Conservation (phyloP, 345 rosid species). For the Eucalyptus grandis region DNA sequence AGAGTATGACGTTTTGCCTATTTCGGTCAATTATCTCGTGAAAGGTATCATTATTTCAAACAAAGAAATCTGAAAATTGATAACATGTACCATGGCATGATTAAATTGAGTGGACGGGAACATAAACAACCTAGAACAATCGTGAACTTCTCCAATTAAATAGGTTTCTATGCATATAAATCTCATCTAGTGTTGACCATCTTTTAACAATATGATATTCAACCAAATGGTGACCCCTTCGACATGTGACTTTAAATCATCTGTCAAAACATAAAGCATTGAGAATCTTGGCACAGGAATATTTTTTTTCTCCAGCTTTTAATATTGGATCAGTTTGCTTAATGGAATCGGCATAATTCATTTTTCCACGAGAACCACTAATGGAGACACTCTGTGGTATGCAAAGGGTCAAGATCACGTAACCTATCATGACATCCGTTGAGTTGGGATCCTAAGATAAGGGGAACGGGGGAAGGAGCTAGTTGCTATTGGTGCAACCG, state of each 20-base stretch:
- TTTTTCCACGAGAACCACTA: not conserved
- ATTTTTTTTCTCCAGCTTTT: not conserved
- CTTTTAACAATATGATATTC: not conserved
- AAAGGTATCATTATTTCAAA: not conserved
- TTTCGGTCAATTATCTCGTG: not conserved
- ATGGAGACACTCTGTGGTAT: not conserved
- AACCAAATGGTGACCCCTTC: not conserved
- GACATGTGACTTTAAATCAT: not conserved
- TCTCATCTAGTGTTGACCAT: not conserved
- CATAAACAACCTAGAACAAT: not conserved
- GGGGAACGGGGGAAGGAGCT: not conserved
- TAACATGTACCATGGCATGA: not conserved
- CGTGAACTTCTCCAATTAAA: not conserved
- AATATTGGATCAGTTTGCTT: not conserved
- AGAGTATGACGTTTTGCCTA: not conserved
- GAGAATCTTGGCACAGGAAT: not conserved
- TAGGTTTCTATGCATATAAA: not conserved
- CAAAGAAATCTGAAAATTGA: not conserved
- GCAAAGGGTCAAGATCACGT: not conserved
- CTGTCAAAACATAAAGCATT: not conserved
- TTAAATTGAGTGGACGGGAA: not conserved
- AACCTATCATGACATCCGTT: not conserved
- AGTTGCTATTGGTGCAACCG: not conserved
- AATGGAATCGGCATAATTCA: not conserved
- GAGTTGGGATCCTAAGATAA: not conserved